These are phyloP conservation scores for Pestalotiopsis sp. DNA, from an alignment of 2,329 filamentous ascomycete species.

Conservation along the genomic window DNA sequence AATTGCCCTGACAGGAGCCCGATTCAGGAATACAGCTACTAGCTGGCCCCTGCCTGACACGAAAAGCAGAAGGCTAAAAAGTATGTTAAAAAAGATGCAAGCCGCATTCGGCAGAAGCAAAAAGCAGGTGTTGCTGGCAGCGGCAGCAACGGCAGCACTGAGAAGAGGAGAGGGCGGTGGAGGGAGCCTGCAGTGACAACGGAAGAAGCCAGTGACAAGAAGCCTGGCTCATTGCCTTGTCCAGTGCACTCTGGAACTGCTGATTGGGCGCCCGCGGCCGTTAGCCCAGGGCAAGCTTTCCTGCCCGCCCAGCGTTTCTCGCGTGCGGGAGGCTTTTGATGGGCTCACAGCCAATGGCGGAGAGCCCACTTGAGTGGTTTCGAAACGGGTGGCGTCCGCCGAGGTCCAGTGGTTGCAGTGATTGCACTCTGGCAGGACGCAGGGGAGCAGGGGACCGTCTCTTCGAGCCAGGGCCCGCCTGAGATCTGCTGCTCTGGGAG, in stretches of 20 bases:
- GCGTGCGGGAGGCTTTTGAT: neutral
- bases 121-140: neutral
- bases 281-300: neutral
- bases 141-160: neutral
- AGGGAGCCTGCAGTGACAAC: neutral
- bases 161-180: neutral
- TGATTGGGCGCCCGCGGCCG: neutral
- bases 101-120: neutral
- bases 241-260: neutral
- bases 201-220: no score
- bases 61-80: neutral
- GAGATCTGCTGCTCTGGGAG: neutral
- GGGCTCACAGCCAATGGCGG: neutral
- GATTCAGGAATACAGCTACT: neutral
- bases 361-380: constrained; percentile 7
- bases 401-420: neutral
- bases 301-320: neutral
- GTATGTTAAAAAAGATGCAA: neutral
- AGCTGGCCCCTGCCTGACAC: constrained; percentile 1
- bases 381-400: constrained; percentile 3
- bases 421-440: neutral
- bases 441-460: neutral
- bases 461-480: neutral
- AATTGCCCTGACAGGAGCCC: neutral
- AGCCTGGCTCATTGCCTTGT: no score